Evolutionary conservation across 352 stramenopile genomes (phyloP).

Genomic region (Albugo candida): DNA sequence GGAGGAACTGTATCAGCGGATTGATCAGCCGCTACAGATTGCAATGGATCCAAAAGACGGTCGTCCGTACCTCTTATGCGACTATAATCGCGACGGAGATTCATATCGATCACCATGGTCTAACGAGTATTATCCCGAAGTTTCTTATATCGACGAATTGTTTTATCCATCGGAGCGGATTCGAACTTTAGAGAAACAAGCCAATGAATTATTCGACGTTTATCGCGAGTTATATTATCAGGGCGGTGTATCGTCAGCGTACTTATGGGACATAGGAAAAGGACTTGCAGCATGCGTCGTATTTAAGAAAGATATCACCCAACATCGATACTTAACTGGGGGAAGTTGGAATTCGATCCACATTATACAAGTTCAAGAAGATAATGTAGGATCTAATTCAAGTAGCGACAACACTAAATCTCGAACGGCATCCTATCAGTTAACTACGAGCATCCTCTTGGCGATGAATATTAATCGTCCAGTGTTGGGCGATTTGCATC

Average conservation of each 20-base stretch:
- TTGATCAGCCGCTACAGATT: slow-evolving; percentile 83
- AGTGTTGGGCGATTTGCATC: slow-evolving; percentile 61
- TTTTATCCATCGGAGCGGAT: slow-evolving; percentile 81
- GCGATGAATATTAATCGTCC: slow-evolving; percentile 76
- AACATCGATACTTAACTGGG: slow-evolving; percentile 63
- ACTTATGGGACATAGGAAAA: slow-evolving; percentile 90
- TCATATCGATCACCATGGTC: slow-evolving; percentile 86
- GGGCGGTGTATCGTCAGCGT: slow-evolving; percentile 82
- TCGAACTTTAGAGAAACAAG: slow-evolving; percentile 79
- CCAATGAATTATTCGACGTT: slow-evolving; percentile 93
- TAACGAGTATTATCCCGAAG: slow-evolving; percentile 78
- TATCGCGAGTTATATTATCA: slow-evolving; percentile 96
- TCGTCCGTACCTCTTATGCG: slow-evolving; percentile 83
- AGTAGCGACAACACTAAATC: slow-evolving; percentile 15
- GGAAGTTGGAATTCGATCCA: slow-evolving; percentile 90
- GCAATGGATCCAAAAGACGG: slow-evolving; percentile 71
- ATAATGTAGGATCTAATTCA: slow-evolving; percentile 3
- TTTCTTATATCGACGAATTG: slow-evolving; percentile 31
- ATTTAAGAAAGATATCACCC: slow-evolving; percentile 83
- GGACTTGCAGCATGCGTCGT: slow-evolving; percentile 88
- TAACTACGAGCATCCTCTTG: slow-evolving; percentile 86
- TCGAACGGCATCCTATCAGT: slow-evolving; percentile 65
- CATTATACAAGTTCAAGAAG: slow-evolving; percentile 82
- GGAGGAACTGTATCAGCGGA: slow-evolving; percentile 84
- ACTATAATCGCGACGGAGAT: slow-evolving; percentile 91